Evolutionary conservation across 495 filamentous ascomycete species (phyloP).

Genomic region (Penicillium malachiteum): DNA sequence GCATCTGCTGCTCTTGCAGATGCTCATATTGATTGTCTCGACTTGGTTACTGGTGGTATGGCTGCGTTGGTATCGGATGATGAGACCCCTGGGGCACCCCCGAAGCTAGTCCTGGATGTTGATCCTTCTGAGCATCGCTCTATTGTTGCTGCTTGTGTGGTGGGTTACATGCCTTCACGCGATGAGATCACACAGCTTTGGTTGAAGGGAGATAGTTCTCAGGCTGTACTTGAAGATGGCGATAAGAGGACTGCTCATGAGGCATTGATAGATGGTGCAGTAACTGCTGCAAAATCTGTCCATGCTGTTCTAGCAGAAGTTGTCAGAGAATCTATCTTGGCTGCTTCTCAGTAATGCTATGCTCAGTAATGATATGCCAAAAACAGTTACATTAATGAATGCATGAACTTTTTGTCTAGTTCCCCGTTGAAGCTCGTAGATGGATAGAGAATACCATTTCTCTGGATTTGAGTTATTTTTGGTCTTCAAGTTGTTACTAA

Average conservation of each 20-base stretch:
- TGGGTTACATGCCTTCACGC: constrained; percentile 82
- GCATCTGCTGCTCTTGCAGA: constrained; percentile 94
- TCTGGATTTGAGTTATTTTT: too few relatives aligned
- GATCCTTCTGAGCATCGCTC: constrained; percentile 71
- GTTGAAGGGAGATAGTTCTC: constrained; percentile 74
- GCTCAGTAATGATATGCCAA: constrained; percentile 11
- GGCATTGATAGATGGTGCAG: constrained; percentile 59
- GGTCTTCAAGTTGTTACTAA: too few relatives aligned
- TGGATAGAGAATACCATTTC: too few relatives aligned
- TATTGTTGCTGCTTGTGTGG: constrained; percentile 76
- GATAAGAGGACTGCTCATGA: constrained; percentile 44
- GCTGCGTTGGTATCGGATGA: constrained; percentile 68
- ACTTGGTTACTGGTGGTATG: constrained; percentile 85
- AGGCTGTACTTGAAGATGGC: constrained; percentile 28
- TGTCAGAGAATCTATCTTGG: constrained; percentile 52
- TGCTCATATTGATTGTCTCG: constrained; percentile 93
- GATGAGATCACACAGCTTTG: constrained; percentile 94
- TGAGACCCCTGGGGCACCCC: constrained; percentile 26
- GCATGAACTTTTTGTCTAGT: constrained; percentile 1
- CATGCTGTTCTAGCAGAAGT: constrained; percentile 59
- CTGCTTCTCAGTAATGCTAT: constrained; percentile 15
- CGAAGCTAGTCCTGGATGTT: constrained; percentile 74
- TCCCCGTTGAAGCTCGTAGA: too few relatives aligned
- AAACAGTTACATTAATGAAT: constrained; percentile 18
- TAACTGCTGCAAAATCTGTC: constrained; percentile 60